Evolutionary conservation across 1,284 basidiomycete genomes (phyloP), one percentile per base, ranked within the genome.

Genomic region (Boletus semigastroideus): DNA sequence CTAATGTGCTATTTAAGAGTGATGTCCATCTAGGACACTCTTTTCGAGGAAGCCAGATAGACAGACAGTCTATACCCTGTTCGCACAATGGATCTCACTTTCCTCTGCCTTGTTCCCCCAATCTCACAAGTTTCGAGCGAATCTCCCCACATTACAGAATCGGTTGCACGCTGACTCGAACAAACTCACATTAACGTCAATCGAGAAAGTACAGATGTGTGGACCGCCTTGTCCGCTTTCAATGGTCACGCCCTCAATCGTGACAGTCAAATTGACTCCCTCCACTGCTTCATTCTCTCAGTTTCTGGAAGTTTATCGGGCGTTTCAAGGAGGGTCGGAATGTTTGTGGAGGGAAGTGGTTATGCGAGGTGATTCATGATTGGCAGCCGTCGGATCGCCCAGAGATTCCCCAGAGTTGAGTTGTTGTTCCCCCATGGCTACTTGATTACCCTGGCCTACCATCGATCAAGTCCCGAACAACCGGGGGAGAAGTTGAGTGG

Each of bases 81-180:
- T n/a, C n/a, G n/a, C n/a, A n/a, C n/a, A n/a, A n/a, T n/a, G n/a
- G 10, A 10, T 43, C 46, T 37, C 28, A 45, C 31, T n/a, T n/a
- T n/a, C n/a, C n/a, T n/a, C n/a, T n/a, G 40, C 52, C 48, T 54
- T 47, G 45, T 52, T 39, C 30, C 45, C 52, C n/a, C 41, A n/a
- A 47, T 52, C 52, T 54, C 49, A 54, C 52, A 54, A 34, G 43
- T 47, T n/a, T 51, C 40, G 47, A 27, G 27, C 4, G 37, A 11
- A 28, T 17, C 22, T 20, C 43, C 44, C 52, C n/a, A n/a, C n/a
- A n/a, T n/a, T n/a, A n/a, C n/a, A n/a, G n/a, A n/a, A n/a, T n/a
- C n/a, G n/a, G n/a, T n/a, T n/a, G n/a, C n/a, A n/a, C n/a, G n/a
- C n/a, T n/a, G n/a, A n/a, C n/a, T n/a, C n/a, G n/a, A n/a, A n/a